A percentile compares a stretch with the other conserved stretches of the same genome.
Conservation (phyloP, 345 rosid genomes). For the Firmiana major region DNA sequence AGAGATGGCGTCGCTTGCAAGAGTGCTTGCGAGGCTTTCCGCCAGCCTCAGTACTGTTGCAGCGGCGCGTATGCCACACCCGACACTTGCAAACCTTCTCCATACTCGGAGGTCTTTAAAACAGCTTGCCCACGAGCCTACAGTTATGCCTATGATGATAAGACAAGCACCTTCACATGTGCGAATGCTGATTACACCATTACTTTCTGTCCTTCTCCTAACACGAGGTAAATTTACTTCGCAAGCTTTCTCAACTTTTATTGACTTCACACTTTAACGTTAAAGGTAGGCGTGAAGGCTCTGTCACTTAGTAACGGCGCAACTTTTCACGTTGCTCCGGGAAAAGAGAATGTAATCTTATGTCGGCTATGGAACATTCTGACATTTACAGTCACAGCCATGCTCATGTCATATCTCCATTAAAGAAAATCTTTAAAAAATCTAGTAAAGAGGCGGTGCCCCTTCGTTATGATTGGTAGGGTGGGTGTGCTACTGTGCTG, state of each 20-base stretch:
- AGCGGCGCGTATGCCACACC: slow-evolving; percentile 68
- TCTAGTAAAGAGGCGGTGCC: neutral
- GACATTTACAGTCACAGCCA: too few species aligned
- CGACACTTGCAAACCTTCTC: slow-evolving; percentile 71
- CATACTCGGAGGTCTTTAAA: slow-evolving; percentile 73
- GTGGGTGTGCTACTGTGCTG: neutral
- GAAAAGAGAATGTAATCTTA: neutral
- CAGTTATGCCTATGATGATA: slow-evolving; percentile 97
- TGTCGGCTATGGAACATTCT: neutral
- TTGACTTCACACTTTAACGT: neutral
- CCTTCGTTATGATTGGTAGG: neutral
- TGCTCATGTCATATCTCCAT: neutral
- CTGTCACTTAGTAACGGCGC: neutral
- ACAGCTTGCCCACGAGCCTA: slow-evolving; percentile 83
- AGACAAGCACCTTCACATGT: slow-evolving; percentile 92
- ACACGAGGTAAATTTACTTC: slow-evolving; percentile 52
- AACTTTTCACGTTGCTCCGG: neutral
- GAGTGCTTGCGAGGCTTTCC: slow-evolving; percentile 90
- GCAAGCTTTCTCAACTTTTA: neutral
- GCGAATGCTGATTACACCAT: slow-evolving; percentile 63
- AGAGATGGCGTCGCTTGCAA: slow-evolving; percentile 56
- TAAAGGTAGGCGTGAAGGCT: slow-evolving; percentile 3
- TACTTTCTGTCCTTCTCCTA: slow-evolving; percentile 87
- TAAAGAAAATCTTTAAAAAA: neutral
- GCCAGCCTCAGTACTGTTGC: slow-evolving; percentile 77